Conservation (phyloP, 2,329 filamentous ascomycete species). For the Plenodomus biglobosus region DNA sequence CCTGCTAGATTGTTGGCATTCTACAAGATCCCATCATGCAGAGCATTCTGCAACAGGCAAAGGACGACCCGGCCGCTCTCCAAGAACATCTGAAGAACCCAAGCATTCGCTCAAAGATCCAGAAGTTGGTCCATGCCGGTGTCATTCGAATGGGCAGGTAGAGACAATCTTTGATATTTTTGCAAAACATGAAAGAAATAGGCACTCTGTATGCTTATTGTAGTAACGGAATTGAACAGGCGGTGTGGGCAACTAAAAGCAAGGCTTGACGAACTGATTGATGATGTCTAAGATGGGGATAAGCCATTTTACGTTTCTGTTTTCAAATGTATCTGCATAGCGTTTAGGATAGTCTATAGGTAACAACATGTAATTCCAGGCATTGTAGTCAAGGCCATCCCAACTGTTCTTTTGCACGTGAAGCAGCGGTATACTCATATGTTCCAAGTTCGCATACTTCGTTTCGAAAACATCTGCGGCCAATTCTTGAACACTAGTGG, state of each 20-base stretch:
- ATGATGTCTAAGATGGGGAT: not conserved
- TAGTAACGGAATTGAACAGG: not conserved
- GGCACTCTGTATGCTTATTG: no score
- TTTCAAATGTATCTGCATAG: slow-evolving; percentile 8
- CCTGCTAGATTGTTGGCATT: slow-evolving; percentile 73
- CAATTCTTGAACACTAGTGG: no score
- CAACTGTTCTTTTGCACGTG: no score
- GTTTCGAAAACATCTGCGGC: no score
- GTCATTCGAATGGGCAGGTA: slow-evolving; percentile 76
- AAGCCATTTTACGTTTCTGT: not conserved
- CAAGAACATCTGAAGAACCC: slow-evolving; percentile 98
- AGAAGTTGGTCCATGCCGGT: slow-evolving; percentile 90
- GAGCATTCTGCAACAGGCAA: slow-evolving; percentile 93
- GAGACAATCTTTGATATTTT: not conserved
- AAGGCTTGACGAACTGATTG: not conserved
- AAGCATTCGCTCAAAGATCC: slow-evolving; percentile 80
- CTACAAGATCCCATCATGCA: slow-evolving; percentile 98
- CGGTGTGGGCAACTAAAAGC: not conserved
- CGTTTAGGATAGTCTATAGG: not conserved
- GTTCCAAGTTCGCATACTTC: no score
- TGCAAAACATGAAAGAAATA: no score
- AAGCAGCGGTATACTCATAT: no score
- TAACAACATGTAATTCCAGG: not conserved
- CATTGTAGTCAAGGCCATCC: not conserved
- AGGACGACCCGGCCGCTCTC: slow-evolving; percentile 86